Evolutionary conservation across 2,329 filamentous ascomycete genomes (phyloP).

Genomic region (Aspergillus pseudoterreus): DNA sequence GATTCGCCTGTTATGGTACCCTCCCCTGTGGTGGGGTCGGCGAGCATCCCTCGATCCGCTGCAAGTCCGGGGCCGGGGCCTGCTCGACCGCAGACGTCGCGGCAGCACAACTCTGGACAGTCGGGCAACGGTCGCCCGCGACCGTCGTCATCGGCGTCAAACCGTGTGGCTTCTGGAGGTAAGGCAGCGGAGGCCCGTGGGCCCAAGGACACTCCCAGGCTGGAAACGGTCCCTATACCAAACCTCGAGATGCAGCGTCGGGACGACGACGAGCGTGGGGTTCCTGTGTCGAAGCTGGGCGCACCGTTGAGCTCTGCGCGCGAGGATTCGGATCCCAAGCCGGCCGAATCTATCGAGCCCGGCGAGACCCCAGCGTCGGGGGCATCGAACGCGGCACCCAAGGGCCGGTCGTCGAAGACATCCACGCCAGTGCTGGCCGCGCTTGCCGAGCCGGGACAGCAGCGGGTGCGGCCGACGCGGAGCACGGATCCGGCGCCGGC

Average conservation of each 20-base stretch:
- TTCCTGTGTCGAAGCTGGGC: constrained; percentile 11
- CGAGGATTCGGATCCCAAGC: constrained; percentile 33
- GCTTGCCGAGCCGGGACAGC: constrained; percentile 31
- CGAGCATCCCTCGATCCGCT: constrained; percentile 56
- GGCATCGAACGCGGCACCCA: constrained; percentile 15
- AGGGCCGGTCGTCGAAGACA: constrained; percentile 39
- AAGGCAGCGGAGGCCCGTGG: constrained; percentile 50
- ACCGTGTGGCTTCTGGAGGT: constrained; percentile 54
- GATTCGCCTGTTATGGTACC: constrained; percentile 70
- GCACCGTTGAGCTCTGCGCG: constrained; percentile 27
- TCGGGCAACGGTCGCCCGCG: constrained; percentile 55
- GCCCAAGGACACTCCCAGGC: constrained; percentile 44
- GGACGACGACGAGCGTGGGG: constrained; percentile 24
- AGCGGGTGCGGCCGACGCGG: constrained; percentile 33
- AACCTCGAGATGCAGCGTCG: constrained; percentile 36
- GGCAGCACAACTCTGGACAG: constrained; percentile 71
- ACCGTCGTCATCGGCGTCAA: constrained; percentile 59
- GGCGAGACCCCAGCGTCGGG: constrained; percentile 25
- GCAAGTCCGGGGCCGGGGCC: constrained; percentile 58
- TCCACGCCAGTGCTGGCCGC: constrained; percentile 38
- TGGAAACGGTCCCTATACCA: constrained; percentile 22
- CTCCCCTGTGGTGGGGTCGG: constrained; percentile 68
- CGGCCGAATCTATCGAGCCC: constrained; percentile 30
- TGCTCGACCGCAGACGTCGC: constrained; percentile 63
- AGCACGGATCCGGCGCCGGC: constrained; percentile 29